These are phyloP conservation scores for Madurella fahalii DNA, from an alignment of 2,329 filamentous ascomycete genomes.

Conservation along the genomic window DNA sequence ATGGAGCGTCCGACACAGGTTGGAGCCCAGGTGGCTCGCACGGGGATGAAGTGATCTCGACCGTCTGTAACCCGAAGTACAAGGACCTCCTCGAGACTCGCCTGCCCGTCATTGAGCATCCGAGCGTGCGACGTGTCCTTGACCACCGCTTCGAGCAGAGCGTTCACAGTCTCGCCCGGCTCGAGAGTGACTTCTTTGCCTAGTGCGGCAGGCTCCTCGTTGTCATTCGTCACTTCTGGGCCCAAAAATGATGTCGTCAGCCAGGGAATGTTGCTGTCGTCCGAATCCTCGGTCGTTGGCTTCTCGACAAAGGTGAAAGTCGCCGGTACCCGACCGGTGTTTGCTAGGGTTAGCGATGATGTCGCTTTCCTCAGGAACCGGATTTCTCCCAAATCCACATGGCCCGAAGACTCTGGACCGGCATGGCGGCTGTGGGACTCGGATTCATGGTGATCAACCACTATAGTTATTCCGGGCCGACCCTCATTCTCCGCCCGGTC, in stretches of 20 bases:
- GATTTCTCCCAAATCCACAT: conserved; percentile 73
- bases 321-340: conserved; percentile 80
- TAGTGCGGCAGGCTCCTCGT: conserved; percentile 29
- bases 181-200: conserved; percentile 62
- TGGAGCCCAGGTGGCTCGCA: conserved; percentile 73
- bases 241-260: conserved; percentile 62
- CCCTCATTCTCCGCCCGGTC: conserved; percentile 91
- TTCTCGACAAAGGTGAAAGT: conserved; percentile 76
- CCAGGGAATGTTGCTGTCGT: conserved; percentile 49
- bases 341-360: conserved; percentile 77
- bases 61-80: conserved; percentile 80
- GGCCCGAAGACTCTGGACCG: conserved; percentile 35
- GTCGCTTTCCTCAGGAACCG: conserved; percentile 63
- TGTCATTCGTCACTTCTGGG: conserved; percentile 38
- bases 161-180: conserved; percentile 76
- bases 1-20: conserved; percentile 81
- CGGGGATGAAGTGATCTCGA: conserved; percentile 84
- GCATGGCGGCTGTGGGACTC: conserved; percentile 33
- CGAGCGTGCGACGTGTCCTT: conserved; percentile 60
- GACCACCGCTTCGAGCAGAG: conserved; percentile 65
- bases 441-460: conserved; percentile 62
- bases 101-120: conserved; percentile 64
- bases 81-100: conserved; percentile 75
- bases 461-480: conserved; percentile 74
- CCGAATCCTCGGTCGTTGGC: conserved; percentile 47